Evolutionary conservation across 164 flowering plant genomes (phyloP), one percentile per base, ranked within the genome.

Genomic region (Buxus sempervirens): DNA sequence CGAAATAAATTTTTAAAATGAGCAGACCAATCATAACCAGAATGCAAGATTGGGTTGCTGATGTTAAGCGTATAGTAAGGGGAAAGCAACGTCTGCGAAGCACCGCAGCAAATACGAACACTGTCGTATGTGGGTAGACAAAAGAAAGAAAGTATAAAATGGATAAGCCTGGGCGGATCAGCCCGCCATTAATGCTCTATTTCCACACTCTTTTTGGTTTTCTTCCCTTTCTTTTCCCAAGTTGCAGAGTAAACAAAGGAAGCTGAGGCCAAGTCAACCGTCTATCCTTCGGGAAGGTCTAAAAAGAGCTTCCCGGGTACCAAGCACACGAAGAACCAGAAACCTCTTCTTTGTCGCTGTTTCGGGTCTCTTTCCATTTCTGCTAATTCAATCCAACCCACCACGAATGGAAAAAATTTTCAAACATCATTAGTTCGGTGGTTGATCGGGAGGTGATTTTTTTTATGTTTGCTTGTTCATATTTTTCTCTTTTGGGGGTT

Each of bases 141-240:
- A 45, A 45, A 45, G 51, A 45, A 10, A 45, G 10, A 45, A 45
- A 7, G 38, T 4, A 45, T 4, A 21, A 66, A 55, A 65, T 14
- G 0, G 69, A 66, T 66, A 66, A 66, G 69, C 27, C 38, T 56
- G 20, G 16, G 51, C 61, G 32, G 69, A 56, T 61, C 62, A 66
- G 20, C 62, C 69, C 69, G 69, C 69, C 69, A 66, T 56, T 66
- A 66, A 55, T 66, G 69, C 54, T 49, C 23, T 45, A 10, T 45
- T 15, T 15, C 12, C 60, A 4, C 58, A 6, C 25, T 24, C 32
- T 58, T 27, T 58, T 53, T n/a, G 16, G 24, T 41, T 61, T 20
- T 7, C 32, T 53, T n/a, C 23, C 24, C 57, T 61, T 20, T 7
- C 32, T 9, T n/a, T 49, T 58, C 18, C 32, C 10, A 54, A 10